Conservation (phyloP, 2,329 filamentous ascomycete genomes). For the Calonectria fujianensis region DNA sequence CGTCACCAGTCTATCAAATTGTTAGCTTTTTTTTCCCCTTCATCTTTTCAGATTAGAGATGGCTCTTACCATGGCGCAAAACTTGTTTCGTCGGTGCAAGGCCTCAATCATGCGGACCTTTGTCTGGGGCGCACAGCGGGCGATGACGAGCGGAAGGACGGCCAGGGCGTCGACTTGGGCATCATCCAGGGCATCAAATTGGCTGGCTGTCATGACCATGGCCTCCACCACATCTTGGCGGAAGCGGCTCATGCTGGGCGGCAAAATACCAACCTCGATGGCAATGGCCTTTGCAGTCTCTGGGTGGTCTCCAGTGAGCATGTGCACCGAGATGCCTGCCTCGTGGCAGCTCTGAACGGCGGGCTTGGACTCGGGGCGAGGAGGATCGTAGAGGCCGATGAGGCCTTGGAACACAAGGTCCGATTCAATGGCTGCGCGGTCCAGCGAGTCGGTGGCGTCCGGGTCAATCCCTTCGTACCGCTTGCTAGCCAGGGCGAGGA, state of each 20-base stretch:
- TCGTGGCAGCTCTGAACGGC: constrained; percentile 75
- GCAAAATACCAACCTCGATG: constrained; percentile 78
- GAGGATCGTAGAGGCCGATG: constrained; percentile 84
- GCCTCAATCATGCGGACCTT: constrained; percentile 87
- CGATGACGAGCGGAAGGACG: constrained; percentile 80
- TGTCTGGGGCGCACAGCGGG: constrained; percentile 81
- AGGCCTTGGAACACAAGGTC: constrained; percentile 80
- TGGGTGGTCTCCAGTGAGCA: constrained; percentile 81
- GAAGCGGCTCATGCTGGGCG: constrained; percentile 68
- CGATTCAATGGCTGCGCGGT: constrained; percentile 69
- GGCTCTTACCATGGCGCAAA: constrained; percentile 76
- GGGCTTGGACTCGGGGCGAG: constrained; percentile 78
- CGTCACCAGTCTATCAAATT: constrained; percentile 75
- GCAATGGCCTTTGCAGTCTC: constrained; percentile 80
- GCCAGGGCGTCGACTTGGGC: constrained; percentile 78
- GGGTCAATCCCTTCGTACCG: constrained; percentile 65
- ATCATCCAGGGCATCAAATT: constrained; percentile 80
- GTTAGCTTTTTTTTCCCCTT: constrained; percentile 37
- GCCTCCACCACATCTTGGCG: constrained; percentile 73
- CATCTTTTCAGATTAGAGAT: neutral
- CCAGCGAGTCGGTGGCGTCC: constrained; percentile 64
- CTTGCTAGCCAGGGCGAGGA: constrained; percentile 78
- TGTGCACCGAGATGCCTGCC: constrained; percentile 79
- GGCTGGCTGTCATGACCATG: constrained; percentile 79
- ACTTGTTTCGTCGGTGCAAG: constrained; percentile 78